Evolutionary conservation across 352 stramenopile genomes (phyloP), one percentile per base, ranked within the genome.

Genomic region (Globisporangium iwayamae): DNA sequence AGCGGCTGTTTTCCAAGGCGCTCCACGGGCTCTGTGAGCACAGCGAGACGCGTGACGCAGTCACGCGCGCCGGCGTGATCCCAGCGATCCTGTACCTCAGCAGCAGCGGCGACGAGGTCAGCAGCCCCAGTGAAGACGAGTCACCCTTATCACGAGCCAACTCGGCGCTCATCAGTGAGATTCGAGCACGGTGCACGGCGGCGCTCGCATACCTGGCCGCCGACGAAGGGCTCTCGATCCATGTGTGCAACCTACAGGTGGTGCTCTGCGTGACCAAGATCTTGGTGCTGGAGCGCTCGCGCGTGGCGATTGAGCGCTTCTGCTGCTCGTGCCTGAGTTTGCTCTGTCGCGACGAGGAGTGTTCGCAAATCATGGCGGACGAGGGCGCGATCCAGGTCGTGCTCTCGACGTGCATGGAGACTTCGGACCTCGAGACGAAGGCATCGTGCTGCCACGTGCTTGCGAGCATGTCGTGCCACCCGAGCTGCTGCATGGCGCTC

Each of bases 361-460:
- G 84, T 11, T 70, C 83, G 13, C 63, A 73, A 25, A 66, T 90
- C 18, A 81, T 92, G 39, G 69, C 80, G 0, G 71, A 83, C 28
- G 71, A 79, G 50, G 76, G 75, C 3, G 70, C 75, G 0, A 70
- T 92, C 14, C 63, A 84, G n/a, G 80, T 81, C 11, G 67, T 93
- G 3, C 62, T 93, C 2, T 60, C 72, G 2, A 87, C 79, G 3
- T 92, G 83, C 53, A 65, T 87, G 20, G 79, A 85, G 50, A 87
- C 79, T 2, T 63, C 74, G 36, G 83, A 93, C 48, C 50, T 73
- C 8, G 79, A 89, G 46, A 91, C 81, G 4, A 91, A 92, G 38
- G 83, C 78, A 0, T 90, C 74, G 0, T 90, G 83, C 20, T 93
- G 85, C 38, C 81, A 93, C 20, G 80, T 93, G 9, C 62, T 93